Base-by-base conservation (phyloP, 1,284 basidiomycete species). In the Cystobasidium sp. region DNA sequence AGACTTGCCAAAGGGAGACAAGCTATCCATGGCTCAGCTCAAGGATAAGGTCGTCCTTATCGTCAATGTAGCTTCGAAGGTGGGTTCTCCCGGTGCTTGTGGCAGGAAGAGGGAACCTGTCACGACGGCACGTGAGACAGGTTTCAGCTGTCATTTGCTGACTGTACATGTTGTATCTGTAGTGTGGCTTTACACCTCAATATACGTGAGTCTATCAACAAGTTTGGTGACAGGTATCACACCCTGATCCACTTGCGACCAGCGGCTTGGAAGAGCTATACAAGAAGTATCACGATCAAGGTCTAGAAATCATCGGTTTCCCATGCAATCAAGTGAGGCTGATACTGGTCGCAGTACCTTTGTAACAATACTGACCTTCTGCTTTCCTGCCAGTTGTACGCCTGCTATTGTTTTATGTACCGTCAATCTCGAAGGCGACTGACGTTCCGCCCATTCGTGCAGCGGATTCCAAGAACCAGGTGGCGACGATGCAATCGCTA, bases 41-140 rank as follows among this genome's bases (percentile, higher is more conserved):
- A 84, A 85, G 77, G 86, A 85, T 79, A 86, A 87, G 78, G 84
- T 84, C 66, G 84, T 85, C 31, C 80, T 87, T 56, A 83, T 86
- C 76, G 84, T 86, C 78, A 86, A 86, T 81, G 85, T 84, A 2
- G 86, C 86, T 3, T 84, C 83, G 75, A 84, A 85, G 79, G 84
- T 83, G 82, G 81, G 62, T 71, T 37, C 16, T n/a, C 18, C 12
- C 12, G n/a, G 46, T 49, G 14, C 14, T n/a, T n/a, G 46, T 49
- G 12, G 46, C n/a, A 49, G 46, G n/a, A 31, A 2, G 31, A 1
- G 31, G 5, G 31, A 31, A 31, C 31, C 46, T 49, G 46, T 14
- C 12, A 14, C n/a, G 46, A 49, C 2, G n/a, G 46, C 46, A 49
- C 46, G 46, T 49, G 46, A 49, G 46, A 49, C n/a, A 14, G 46